These are phyloP conservation scores for Chrysanthemum lavandulifolium DNA, from an alignment of 129 eudicot genomes.

Conservation along the genomic window DNA sequence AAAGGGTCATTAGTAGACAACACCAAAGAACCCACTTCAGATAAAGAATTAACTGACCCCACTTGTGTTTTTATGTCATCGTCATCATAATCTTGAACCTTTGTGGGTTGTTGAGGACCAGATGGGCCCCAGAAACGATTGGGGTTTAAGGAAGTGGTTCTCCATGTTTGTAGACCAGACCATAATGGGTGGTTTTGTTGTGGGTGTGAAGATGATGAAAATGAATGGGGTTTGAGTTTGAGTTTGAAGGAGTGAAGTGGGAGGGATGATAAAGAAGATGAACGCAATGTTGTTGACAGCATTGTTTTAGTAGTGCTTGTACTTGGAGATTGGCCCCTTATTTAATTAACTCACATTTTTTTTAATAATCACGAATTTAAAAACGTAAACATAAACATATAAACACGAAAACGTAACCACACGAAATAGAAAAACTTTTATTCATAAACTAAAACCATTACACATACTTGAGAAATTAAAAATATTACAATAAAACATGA, in stretches of 20 bases:
- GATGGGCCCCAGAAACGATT: constrained; percentile 79
- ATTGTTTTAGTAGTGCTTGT: constrained; percentile 21
- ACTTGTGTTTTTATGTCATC: not conserved
- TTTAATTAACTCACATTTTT: too few species aligned
- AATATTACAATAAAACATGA: too few species aligned
- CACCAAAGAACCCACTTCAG: constrained; percentile 77
- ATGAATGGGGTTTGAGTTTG: constrained; percentile 27
- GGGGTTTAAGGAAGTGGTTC: constrained; percentile 52
- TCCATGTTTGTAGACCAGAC: constrained; percentile 82
- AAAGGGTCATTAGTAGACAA: constrained; percentile 75
- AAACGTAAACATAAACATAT: too few species aligned
- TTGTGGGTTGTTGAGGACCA: constrained; percentile 52
- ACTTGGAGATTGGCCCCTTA: not conserved
- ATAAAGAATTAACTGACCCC: constrained; percentile 42
- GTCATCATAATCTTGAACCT: not conserved
- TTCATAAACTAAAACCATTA: too few species aligned
- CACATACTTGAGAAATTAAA: too few species aligned
- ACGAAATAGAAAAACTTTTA: too few species aligned
- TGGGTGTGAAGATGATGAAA: constrained; percentile 14
- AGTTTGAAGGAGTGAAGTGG: constrained; percentile 21
- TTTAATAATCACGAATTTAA: too few species aligned
- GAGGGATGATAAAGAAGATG: constrained; percentile 18
- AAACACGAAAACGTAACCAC: too few species aligned
- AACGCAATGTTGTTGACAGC: constrained; percentile 27
- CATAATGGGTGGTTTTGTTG: constrained; percentile 36